A percentile compares a stretch with the other conserved stretches of the same genome.
Conservation (phyloP, 2,329 filamentous ascomycete species). For the Diaporthe helianthi region DNA sequence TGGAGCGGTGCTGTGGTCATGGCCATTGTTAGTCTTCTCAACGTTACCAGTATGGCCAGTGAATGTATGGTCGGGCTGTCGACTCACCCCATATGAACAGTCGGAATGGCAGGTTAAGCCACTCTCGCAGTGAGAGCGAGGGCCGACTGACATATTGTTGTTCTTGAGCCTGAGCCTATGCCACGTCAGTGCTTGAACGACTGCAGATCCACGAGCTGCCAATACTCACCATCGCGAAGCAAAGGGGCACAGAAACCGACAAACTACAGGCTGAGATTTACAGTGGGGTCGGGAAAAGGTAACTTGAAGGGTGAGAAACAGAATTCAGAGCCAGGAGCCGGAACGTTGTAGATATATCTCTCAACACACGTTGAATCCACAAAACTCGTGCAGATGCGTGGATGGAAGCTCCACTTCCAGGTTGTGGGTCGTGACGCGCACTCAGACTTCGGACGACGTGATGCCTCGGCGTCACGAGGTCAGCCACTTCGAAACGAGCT, state of each 20-base stretch:
- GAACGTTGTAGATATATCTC: not conserved
- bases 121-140: not conserved
- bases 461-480: conserved; percentile 24
- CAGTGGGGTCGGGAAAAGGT: not conserved
- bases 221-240: not conserved
- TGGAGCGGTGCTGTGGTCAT: conserved; percentile 14
- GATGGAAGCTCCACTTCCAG: not conserved
- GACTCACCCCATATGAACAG: conserved; percentile 20
- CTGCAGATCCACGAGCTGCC: too few relatives aligned
- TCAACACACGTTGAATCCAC: not conserved
- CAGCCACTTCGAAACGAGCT: not conserved
- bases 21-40: rapidly evolving
- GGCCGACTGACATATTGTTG: not conserved
- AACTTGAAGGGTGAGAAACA: too few relatives aligned
- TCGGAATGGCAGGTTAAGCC: conserved; percentile 12
- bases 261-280: not conserved
- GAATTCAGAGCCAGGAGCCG: too few relatives aligned
- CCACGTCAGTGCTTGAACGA: not conserved
- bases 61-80: not conserved
- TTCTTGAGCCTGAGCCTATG: not conserved
- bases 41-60: too few relatives aligned
- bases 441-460: not conserved
- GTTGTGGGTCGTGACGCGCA: conserved; percentile 8
- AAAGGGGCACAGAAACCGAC: not conserved
- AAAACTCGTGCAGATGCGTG: not conserved